Conservation (phyloP, 2,329 filamentous ascomycete genomes). For the Nemania sp. region DNA sequence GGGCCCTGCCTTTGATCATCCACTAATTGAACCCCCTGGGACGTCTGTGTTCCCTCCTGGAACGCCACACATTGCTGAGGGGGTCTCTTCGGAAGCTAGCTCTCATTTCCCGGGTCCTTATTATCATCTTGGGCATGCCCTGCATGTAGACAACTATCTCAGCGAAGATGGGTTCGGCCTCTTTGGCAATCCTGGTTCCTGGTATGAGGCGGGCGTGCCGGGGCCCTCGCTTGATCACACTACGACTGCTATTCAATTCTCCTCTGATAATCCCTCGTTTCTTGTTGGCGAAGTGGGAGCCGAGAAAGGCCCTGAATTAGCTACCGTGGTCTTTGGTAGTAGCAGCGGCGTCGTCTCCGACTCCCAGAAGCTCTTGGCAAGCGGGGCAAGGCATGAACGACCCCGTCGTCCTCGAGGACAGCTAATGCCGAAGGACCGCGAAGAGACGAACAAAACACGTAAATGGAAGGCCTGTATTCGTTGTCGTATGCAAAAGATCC, state of each 20-base stretch:
- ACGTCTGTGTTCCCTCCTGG: slow-evolving; percentile 7
- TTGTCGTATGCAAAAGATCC: slow-evolving; percentile 50
- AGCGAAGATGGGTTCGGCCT: background rate
- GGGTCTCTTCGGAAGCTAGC: background rate
- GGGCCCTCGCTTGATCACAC: background rate
- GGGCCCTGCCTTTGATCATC: slow-evolving; percentile 11
- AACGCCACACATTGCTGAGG: background rate
- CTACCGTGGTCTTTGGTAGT: background rate
- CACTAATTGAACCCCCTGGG: slow-evolving; percentile 5
- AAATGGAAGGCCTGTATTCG: slow-evolving; percentile 48
- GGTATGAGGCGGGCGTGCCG: slow-evolving; percentile 12
- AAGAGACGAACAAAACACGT: slow-evolving; percentile 34
- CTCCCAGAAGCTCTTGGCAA: slow-evolving; percentile 1
- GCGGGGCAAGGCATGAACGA: slow-evolving; percentile 11
- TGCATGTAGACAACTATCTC: background rate
- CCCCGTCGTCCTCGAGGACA: slow-evolving; percentile 24
- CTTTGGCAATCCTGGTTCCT: background rate
- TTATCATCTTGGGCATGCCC: slow-evolving; percentile 9
- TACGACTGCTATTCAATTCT: background rate
- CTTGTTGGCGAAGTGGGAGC: background rate
- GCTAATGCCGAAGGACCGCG: slow-evolving; percentile 26
- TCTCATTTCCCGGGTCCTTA: slow-evolving; percentile 1
- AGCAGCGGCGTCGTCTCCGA: slow-evolving; percentile 3
- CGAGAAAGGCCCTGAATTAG: background rate
- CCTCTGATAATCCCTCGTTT: background rate